A percentile compares a stretch with the other conserved stretches of the same genome.
These are phyloP conservation scores for Lachnellula suecica DNA, from an alignment of 2,329 filamentous ascomycete species.

Conservation along the genomic window DNA sequence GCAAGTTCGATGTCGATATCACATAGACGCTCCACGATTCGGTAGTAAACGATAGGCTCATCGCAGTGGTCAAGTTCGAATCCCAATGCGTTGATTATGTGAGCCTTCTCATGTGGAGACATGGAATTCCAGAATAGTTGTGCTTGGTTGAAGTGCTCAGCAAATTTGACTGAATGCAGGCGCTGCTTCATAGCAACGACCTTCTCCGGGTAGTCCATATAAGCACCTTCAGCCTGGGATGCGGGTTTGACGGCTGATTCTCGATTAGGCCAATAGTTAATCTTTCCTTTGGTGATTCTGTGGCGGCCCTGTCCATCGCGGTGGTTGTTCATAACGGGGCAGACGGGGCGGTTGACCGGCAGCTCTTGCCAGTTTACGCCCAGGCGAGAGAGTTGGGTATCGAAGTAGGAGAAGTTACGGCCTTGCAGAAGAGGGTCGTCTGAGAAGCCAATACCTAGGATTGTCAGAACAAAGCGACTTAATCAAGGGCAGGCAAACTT, in stretches of 20 bases:
- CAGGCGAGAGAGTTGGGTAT: constrained; percentile 68
- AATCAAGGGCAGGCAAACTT: constrained; percentile 56
- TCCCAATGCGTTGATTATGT: constrained; percentile 58
- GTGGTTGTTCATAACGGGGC: constrained; percentile 74
- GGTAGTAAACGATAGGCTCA: constrained; percentile 72
- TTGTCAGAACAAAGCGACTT: background rate
- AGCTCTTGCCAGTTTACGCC: constrained; percentile 76
- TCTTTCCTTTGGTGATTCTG: constrained; percentile 68
- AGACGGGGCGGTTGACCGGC: constrained; percentile 74
- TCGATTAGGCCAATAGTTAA: constrained; percentile 81
- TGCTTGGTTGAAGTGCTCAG: constrained; percentile 74
- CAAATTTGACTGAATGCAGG: constrained; percentile 70
- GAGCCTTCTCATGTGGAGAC: constrained; percentile 62
- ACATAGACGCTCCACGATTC: constrained; percentile 64
- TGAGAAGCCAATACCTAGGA: constrained; percentile 67
- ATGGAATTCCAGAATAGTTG: constrained; percentile 84
- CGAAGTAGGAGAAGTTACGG: constrained; percentile 67
- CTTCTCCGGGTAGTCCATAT: constrained; percentile 65
- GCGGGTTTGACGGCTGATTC: constrained; percentile 64
- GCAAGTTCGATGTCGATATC: constrained; percentile 74
- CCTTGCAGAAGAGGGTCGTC: constrained; percentile 75
- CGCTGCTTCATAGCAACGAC: constrained; percentile 70
- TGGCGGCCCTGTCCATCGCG: constrained; percentile 74
- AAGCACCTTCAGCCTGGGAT: constrained; percentile 60
- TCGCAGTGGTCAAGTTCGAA: constrained; percentile 84